Evolutionary conservation across 257 asterid genomes (phyloP), one percentile per base, ranked within the genome.

Genomic region (Marsdenia floribunda): DNA sequence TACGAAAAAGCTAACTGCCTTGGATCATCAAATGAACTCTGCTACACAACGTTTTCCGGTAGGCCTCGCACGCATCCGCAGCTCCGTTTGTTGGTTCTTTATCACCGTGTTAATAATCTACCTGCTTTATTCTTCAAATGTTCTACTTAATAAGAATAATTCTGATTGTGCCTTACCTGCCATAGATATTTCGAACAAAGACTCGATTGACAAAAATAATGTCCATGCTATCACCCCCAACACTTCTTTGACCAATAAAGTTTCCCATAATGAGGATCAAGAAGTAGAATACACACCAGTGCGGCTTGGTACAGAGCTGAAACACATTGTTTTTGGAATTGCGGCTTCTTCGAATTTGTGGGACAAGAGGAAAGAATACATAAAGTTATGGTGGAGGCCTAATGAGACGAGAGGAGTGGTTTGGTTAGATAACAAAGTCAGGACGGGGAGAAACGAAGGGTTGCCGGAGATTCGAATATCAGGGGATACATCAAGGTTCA

Each of bases 321-420:
- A 76, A 72, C 92, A 93, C 74, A 71, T 93, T 2, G 89, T 74
- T 38, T 93, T 91, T 60, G 86, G 92, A 24, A 85, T 91, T 15
- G 97, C 97, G 0, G 97, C 89, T 0, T 93, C 96, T 0, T 77
- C 90, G 0, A 84, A 71, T 19, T 83, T 93, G 14, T 93, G 97
- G 97, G 78, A 76, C 6, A 65, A 74, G 53, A 83, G 97, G 73
- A 93, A 93, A 50, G 90, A 88, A 61, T 93, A 90, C 68, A 83
- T 88, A 14, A 90, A 90, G 69, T 71, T 86, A 40, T 90, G 98
- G 97, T 90, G 92, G 93, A 83, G 80, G 72, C 91, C 91, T 2
- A 81, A 83, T 60, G 86, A 84, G 76, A 85, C 88, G 22, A 78
- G 97, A 52, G 98, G 96, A 38, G 88, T 87, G 12, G 97, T 89